Evolutionary conservation across 192 early-diverging fungal genomes (phyloP).

Genomic region (Bifiguratus adelaidae): DNA sequence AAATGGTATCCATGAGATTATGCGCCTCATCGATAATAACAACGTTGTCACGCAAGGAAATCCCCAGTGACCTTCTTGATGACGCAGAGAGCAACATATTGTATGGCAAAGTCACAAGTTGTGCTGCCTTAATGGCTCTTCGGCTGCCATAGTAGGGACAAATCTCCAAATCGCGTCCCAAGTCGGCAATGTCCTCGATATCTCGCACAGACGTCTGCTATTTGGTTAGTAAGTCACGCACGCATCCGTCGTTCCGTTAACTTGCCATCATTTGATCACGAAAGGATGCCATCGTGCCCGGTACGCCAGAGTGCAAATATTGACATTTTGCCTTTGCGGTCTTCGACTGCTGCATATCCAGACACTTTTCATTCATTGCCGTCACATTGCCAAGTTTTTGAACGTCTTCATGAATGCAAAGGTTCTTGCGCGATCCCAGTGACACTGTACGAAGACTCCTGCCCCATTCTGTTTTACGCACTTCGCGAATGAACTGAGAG

Average conservation of each 20-base stretch:
- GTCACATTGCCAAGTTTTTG: conserved; percentile 29
- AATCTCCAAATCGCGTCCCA: conserved; percentile 41
- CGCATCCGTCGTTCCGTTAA: no score
- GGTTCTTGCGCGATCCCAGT: conserved; percentile 69
- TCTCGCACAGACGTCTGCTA: conserved; percentile 39
- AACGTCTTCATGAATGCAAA: conserved; percentile 76
- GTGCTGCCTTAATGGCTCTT: conserved; percentile 32
- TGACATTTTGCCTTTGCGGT: conserved; percentile 28
- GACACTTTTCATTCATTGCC: conserved; percentile 71
- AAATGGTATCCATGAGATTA: conserved; percentile 66
- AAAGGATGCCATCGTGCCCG: conserved; percentile 41
- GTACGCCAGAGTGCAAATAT: conserved; percentile 28
- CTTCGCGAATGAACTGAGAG: conserved; percentile 76
- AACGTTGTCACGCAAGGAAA: conserved; percentile 58
- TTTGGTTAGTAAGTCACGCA: no score
- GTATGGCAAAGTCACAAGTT: conserved; percentile 84
- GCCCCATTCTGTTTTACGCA: conserved; percentile 67
- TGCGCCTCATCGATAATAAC: conserved; percentile 83
- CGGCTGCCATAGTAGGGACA: conserved; percentile 87
- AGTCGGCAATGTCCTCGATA: conserved; percentile 74
- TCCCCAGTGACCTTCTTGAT: conserved; percentile 63
- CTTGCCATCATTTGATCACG: conserved; percentile 36
- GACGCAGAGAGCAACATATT: conserved; percentile 67
- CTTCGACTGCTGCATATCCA: conserved; percentile 71
- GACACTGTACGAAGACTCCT: conserved; percentile 48